Evolutionary conservation across 2,329 filamentous ascomycete genomes (phyloP), one percentile per base, ranked within the genome.

Genomic region (Alternaria viburni): DNA sequence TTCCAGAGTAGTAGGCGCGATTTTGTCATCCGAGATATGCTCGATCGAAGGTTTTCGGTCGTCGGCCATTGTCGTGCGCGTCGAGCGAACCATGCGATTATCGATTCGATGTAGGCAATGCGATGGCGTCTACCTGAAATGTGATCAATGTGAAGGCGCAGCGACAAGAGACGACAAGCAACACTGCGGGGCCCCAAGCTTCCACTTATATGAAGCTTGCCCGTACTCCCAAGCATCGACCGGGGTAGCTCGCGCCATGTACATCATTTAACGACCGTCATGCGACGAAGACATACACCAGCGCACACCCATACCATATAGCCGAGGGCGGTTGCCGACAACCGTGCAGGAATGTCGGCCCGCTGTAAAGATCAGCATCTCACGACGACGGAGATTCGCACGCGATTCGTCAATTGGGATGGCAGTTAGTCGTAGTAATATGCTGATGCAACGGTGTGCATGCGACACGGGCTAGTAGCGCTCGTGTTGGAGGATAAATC

Each of bases 11-110:
- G 50, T 30, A 5, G 66, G 36, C 11, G 61, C 51, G 17, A 71
- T 59, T 3, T 52, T 44, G 6, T 62, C 74, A 25, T 77, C 69
- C 12, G 72, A 74, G 19, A 74, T 63, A 12, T 65, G 69, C 25
- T 77, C 73, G 13, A 61, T 60, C 3, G 54, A 60, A 26, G 61
- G 55, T 58, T 78, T 77, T 28, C 60, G 61, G 46, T 74, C 73
- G 17, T 68, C 69, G 4, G 59, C 36, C 19, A 62, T 54, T 44
- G 63, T 71, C 10, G 55, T 43, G 10, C 30, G 23, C 7, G 32
- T 32, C 8, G 17, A 17, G 17, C 25, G 17, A 28, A n/a, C n/a
- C n/a, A 30, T 26, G 23, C 9, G 36, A 26, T 57, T 21, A 1
- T 45, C n/a, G 21, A 12, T 12, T 17, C 23, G 19, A 52, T 17